Percentiles rank a stretch among this genome's conserved stretches.
Conservation (phyloP, 1,284 basidiomycete species). For the Fistulinella cinereoalba region DNA sequence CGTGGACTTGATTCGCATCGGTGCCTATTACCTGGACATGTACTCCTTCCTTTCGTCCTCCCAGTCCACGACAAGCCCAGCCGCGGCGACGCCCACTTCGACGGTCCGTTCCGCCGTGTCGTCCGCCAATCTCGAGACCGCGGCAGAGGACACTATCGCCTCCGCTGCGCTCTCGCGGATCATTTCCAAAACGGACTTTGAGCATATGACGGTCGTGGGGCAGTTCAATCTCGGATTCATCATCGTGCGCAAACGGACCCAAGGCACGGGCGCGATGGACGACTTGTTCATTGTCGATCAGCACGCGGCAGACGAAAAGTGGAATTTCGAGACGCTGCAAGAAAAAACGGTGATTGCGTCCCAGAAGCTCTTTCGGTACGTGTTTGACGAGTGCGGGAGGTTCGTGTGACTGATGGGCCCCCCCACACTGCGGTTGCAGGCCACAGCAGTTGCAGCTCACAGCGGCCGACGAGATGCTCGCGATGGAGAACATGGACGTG, state of each 20-base stretch:
- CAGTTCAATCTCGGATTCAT: constrained; percentile 99
- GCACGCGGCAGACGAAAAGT: constrained; percentile 94
- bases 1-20: constrained; percentile 45
- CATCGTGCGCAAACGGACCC: constrained; percentile 60
- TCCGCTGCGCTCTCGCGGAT: constrained; percentile 78
- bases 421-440: too few species aligned
- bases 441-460: constrained; percentile 81
- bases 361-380: constrained; percentile 79
- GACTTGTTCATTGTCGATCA: constrained; percentile 95
- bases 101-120: constrained; percentile 29
- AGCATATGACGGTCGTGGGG: constrained; percentile 80
- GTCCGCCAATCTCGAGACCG: constrained; percentile 61
- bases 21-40: constrained; percentile 25
- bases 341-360: constrained; percentile 83
- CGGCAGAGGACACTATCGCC: constrained; percentile 56
- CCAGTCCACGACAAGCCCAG: background rate
- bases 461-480: constrained; percentile 87
- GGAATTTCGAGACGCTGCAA: constrained; percentile 95
- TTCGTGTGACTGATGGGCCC: background rate
- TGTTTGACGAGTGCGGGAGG: background rate
- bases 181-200: constrained; percentile 88
- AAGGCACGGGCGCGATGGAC: constrained; percentile 45
- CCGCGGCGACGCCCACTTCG: constrained; percentile 13
- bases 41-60: constrained; percentile 11
- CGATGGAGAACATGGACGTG: constrained; percentile 81